Evolutionary conservation across 495 filamentous ascomycete species (phyloP).

Genomic region (Tetracladium setigerum): DNA sequence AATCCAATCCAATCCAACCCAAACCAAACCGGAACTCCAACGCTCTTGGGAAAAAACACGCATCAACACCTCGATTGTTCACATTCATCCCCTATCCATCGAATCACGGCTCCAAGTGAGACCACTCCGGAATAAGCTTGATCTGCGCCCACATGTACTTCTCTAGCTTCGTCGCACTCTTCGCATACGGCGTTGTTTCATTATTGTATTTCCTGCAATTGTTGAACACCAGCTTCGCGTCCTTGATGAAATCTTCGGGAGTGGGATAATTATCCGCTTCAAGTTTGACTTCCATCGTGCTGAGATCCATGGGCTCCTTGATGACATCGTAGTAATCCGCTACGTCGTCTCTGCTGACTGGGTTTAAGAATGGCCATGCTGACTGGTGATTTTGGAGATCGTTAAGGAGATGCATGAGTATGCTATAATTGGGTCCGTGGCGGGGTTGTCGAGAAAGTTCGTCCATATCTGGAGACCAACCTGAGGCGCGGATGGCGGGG

Average conservation of each 20-base stretch:
- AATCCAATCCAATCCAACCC: too few relatives aligned
- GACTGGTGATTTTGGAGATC: constrained; percentile 89
- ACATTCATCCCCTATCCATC: too few relatives aligned
- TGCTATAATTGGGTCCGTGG: constrained; percentile 93
- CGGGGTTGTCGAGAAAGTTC: constrained; percentile 93
- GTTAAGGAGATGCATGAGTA: constrained; percentile 85
- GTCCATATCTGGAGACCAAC: constrained; percentile 97
- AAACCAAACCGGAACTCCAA: too few relatives aligned
- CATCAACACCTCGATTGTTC: too few relatives aligned
- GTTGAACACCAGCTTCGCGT: constrained; percentile 86
- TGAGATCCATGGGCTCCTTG: constrained; percentile 94
- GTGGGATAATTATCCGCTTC: constrained; percentile 88
- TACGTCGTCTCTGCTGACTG: constrained; percentile 92
- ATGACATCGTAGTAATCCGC: constrained; percentile 98
- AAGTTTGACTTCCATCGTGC: constrained; percentile 91
- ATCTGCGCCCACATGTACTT: constrained; percentile 96
- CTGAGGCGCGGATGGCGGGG: constrained; percentile 76
- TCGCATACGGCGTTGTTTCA: constrained; percentile 90
- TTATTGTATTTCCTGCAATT: constrained; percentile 96
- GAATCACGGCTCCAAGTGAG: constrained; percentile 32
- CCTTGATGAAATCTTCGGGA: constrained; percentile 88
- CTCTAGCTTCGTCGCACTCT: constrained; percentile 91
- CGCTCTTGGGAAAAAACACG: too few relatives aligned
- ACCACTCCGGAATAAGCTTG: constrained; percentile 92
- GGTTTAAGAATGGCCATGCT: constrained; percentile 90